These are phyloP conservation scores for Mollisia scopiformis DNA, from an alignment of 2,329 filamentous ascomycete species.

Conservation along the genomic window DNA sequence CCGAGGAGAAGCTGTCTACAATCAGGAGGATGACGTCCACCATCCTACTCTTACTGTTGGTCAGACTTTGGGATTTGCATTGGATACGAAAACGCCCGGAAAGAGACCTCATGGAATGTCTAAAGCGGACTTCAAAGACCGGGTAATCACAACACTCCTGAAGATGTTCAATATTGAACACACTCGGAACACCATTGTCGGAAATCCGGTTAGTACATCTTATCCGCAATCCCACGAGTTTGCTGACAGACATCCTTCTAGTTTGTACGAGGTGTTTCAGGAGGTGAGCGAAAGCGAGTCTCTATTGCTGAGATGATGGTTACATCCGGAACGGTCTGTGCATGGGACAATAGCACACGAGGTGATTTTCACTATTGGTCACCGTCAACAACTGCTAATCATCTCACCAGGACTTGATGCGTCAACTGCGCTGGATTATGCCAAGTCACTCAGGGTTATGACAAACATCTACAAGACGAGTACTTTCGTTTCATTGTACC, in stretches of 20 bases:
- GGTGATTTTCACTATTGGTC: too few species aligned
- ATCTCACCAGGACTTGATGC: too few species aligned
- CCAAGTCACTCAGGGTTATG: constrained; percentile 70
- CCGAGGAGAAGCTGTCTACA: constrained; percentile 83
- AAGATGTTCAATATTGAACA: constrained; percentile 96
- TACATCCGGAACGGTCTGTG: constrained; percentile 72
- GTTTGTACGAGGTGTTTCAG: constrained; percentile 81
- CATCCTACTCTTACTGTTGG: constrained; percentile 83
- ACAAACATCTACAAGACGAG: constrained; percentile 76
- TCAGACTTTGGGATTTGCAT: constrained; percentile 82
- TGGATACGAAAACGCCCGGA: constrained; percentile 83
- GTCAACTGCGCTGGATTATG: constrained; percentile 78
- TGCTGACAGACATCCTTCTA: too few species aligned
- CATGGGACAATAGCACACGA: constrained; percentile 80
- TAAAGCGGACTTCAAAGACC: constrained; percentile 75
- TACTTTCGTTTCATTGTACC: constrained; percentile 69
- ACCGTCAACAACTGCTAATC: too few species aligned
- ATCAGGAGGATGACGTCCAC: constrained; percentile 84
- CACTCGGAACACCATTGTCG: constrained; percentile 82
- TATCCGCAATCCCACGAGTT: too few species aligned
- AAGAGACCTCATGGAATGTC: constrained; percentile 76
- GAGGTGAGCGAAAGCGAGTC: constrained; percentile 80
- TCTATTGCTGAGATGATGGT: constrained; percentile 78
- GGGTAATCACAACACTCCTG: constrained; percentile 73
- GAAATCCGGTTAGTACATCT: too few species aligned